Evolutionary conservation across 2,329 filamentous ascomycete species (phyloP).

Genomic region (Talaromyces albobiverticillius): DNA sequence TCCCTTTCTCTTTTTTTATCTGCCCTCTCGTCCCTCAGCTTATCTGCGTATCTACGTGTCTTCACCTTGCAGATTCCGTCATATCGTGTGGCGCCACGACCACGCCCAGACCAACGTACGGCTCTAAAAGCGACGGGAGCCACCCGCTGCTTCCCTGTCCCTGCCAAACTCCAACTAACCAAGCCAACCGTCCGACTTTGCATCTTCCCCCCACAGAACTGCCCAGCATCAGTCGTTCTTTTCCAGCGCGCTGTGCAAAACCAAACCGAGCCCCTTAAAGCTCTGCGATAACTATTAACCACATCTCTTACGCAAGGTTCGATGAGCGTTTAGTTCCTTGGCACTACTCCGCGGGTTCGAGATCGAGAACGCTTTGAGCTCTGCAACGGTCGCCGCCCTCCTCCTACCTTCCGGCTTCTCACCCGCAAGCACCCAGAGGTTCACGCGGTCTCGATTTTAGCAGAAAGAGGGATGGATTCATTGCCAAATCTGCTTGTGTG

Average conservation of each 20-base stretch:
- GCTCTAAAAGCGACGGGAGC: background rate
- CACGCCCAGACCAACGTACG: background rate
- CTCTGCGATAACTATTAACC: background rate
- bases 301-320: background rate
- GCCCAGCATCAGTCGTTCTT: background rate
- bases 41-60: background rate
- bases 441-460: background rate
- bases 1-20: background rate
- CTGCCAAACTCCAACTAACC: no score
- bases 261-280: no score
- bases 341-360: background rate
- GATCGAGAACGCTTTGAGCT: background rate
- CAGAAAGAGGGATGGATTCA: conserved; percentile 11
- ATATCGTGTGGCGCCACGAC: conserved; percentile 6
- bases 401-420: background rate
- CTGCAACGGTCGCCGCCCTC: background rate
- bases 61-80: background rate
- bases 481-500: conserved; percentile 1
- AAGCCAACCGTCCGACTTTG: no score
- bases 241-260: no score
- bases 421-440: background rate
- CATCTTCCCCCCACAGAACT: background rate
- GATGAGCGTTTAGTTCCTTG: background rate
- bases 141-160: background rate
- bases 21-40: background rate